These are phyloP conservation scores for Thalassiosira mediterranea DNA, from an alignment of 352 stramenopile species.

Conservation along the genomic window DNA sequence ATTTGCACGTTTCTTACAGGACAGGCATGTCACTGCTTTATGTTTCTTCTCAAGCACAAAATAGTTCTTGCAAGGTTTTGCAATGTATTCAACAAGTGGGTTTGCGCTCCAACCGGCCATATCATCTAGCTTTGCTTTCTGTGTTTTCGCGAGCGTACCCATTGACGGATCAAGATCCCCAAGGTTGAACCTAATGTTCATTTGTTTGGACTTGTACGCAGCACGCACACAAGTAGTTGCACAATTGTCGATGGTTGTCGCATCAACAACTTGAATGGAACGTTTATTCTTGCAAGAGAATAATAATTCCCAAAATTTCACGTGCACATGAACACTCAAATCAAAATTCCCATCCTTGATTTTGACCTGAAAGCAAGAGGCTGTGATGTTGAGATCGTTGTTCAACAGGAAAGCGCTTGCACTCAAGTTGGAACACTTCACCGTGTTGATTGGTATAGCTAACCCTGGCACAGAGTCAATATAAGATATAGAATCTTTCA, in stretches of 20 bases:
- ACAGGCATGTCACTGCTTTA: neutral
- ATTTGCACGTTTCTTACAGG: neutral
- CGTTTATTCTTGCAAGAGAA: neutral
- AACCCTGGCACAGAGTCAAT: neutral
- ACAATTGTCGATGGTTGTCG: neutral
- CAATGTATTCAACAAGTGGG: conserved; percentile 1
- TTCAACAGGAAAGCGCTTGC: neutral
- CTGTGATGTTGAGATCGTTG: conserved; percentile 22
- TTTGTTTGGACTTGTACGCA: neutral
- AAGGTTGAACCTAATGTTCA: conserved; percentile 1
- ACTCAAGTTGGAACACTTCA: conserved; percentile 12
- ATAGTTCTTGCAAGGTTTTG: neutral
- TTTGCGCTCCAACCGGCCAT: neutral
- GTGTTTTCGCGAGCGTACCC: neutral
- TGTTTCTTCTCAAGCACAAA: conserved; percentile 7
- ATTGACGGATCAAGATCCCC: neutral
- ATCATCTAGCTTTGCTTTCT: conserved; percentile 5
- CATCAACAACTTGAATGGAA: neutral
- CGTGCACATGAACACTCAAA: neutral
- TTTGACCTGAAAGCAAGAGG: conserved; percentile 10
- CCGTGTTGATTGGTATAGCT: neutral
- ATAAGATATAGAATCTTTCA: too few species aligned
- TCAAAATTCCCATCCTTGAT: neutral
- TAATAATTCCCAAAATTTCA: conserved; percentile 17
- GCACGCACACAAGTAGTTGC: neutral